Evolutionary conservation across 176 grass and related monocot genomes (phyloP).

Genomic region (Phoenix roebelenii): DNA sequence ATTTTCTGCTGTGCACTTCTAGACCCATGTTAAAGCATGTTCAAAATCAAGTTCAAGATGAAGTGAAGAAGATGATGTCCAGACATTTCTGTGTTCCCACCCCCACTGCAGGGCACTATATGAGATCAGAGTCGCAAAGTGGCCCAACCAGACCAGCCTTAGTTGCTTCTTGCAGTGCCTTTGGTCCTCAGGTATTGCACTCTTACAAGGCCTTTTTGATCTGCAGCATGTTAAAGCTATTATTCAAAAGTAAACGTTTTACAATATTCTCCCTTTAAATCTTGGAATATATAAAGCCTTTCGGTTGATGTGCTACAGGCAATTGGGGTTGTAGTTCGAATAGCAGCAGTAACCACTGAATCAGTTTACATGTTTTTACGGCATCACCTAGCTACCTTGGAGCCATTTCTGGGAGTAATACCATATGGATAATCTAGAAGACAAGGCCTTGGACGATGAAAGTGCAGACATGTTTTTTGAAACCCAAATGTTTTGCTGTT

Average conservation of each 20-base stretch:
- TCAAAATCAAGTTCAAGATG: conserved; percentile 60
- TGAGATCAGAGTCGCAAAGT: conserved; percentile 21
- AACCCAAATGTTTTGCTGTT: too few species aligned
- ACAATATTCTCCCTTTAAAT: too few species aligned
- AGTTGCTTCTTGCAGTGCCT: conserved; percentile 67
- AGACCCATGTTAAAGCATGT: conserved; percentile 78
- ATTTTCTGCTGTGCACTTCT: background rate
- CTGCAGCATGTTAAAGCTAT: too few species aligned
- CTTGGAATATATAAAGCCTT: too few species aligned
- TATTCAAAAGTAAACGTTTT: too few species aligned
- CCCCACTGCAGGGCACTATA: conserved; percentile 17
- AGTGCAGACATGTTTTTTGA: too few species aligned
- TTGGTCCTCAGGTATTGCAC: conserved; percentile 46
- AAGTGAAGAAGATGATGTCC: conserved; percentile 70
- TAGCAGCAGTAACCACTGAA: conserved; percentile 50
- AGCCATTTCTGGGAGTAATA: conserved; percentile 44
- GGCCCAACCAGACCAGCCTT: conserved; percentile 31
- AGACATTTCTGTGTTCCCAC: conserved; percentile 36
- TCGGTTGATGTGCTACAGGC: conserved; percentile 22
- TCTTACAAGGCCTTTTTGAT: too few species aligned
- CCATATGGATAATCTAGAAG: conserved; percentile 48
- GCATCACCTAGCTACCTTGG: conserved; percentile 47
- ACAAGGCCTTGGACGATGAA: background rate
- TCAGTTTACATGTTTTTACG: conserved; percentile 58
- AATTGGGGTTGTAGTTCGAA: conserved; percentile 48